Percentiles rank a stretch among this genome's conserved stretches.
These are phyloP conservation scores for Chaetomiaceae sp. DNA, from an alignment of 2,329 filamentous ascomycete species.

Conservation along the genomic window DNA sequence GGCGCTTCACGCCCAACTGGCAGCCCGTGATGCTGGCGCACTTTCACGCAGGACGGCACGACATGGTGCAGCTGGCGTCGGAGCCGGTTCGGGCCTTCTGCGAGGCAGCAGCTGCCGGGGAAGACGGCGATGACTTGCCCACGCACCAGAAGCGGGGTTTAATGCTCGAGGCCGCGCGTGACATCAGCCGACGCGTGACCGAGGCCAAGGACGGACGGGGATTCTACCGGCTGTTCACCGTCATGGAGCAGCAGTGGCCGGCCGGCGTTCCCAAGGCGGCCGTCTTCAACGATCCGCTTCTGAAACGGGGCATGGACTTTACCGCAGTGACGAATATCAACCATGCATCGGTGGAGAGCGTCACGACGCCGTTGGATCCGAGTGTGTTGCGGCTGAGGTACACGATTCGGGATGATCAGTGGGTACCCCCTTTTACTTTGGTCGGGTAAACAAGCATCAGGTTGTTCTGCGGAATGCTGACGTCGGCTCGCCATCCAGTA, in stretches of 20 bases:
- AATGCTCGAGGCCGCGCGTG: background rate
- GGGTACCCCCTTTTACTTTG: background rate
- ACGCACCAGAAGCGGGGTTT: background rate
- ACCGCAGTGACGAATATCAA: background rate
- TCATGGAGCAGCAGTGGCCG: background rate
- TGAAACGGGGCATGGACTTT: background rate
- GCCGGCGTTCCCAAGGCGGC: background rate
- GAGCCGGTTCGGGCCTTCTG: slow-evolving; percentile 16
- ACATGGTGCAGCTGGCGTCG: slow-evolving; percentile 17
- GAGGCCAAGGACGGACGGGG: too few species aligned
- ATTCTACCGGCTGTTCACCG: background rate
- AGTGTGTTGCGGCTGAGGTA: too few species aligned
- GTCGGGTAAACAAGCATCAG: too few species aligned
- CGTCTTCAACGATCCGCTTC: background rate
- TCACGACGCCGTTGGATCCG: background rate
- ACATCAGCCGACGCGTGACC: background rate
- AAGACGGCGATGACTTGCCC: background rate
- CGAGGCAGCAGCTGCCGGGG: background rate
- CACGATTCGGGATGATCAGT: too few species aligned
- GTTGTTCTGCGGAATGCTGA: background rate
- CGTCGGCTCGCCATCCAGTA: background rate
- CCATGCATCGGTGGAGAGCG: background rate
- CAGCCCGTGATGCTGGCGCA: slow-evolving; percentile 17
- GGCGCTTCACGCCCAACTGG: slow-evolving; percentile 14
- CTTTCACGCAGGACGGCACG: slow-evolving; percentile 22